Evolutionary conservation across 768 basidiomycete species (phyloP).

Genomic region (Lentinula guzmanii): DNA sequence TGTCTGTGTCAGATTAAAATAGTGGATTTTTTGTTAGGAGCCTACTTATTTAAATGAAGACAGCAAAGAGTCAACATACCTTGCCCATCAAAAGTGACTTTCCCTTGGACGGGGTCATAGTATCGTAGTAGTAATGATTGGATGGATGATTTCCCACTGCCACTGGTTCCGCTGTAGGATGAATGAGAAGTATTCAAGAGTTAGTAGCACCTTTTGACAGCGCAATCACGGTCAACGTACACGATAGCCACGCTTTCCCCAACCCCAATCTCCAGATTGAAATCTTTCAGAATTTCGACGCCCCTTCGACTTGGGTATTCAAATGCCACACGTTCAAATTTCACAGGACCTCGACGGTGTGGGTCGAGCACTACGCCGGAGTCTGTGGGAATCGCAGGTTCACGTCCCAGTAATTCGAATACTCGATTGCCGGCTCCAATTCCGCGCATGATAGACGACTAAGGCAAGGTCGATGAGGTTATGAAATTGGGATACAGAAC

Average conservation of each 20-base stretch:
- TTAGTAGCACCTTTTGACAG: too few species aligned
- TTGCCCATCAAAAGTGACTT: conserved; percentile 80
- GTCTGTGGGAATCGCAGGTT: conserved; percentile 64
- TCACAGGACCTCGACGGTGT: conserved; percentile 59
- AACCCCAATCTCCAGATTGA: conserved; percentile 72
- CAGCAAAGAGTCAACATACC: conserved; percentile 33
- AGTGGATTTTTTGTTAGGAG: background rate
- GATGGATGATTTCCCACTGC: conserved; percentile 90
- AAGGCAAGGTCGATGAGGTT: background rate
- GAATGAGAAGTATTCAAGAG: too few species aligned
- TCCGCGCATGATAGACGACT: conserved; percentile 95
- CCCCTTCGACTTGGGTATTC: conserved; percentile 86
- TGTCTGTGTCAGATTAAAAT: conserved; percentile 43
- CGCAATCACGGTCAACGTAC: conserved; percentile 40
- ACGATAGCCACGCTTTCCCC: conserved; percentile 91
- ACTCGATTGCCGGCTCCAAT: conserved; percentile 90
- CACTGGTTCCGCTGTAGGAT: conserved; percentile 71
- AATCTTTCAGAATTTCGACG: conserved; percentile 74
- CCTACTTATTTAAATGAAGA: background rate
- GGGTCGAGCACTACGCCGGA: conserved; percentile 53
- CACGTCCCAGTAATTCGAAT: conserved; percentile 87
- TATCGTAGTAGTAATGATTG: conserved; percentile 84
- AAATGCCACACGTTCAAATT: conserved; percentile 80
- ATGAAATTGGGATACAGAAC: too few species aligned
- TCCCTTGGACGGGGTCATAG: conserved; percentile 83